A percentile compares a stretch with the other conserved stretches of the same genome.
Conservation (phyloP, 495 filamentous ascomycete genomes). For the Niebla homalea region DNA sequence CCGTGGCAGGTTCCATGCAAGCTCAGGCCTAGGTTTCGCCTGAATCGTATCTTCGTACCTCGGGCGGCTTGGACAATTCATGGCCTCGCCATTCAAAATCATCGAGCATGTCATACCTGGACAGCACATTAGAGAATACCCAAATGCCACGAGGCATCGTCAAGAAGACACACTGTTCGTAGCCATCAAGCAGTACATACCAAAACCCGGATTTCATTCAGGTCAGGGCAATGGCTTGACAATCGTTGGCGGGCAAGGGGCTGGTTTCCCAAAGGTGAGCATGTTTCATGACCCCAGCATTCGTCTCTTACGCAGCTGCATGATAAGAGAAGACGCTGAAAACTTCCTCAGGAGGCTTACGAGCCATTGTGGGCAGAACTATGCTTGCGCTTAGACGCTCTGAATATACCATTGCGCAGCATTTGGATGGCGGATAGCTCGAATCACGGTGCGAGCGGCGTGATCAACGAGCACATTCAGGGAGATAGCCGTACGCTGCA, state of each 20-base stretch:
- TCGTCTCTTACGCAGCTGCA: too few relatives aligned
- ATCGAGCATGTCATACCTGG: slow-evolving; percentile 34
- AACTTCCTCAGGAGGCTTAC: slow-evolving; percentile 45
- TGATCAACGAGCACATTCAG: slow-evolving; percentile 49
- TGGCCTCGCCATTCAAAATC: slow-evolving; percentile 14
- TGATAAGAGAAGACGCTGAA: too few relatives aligned
- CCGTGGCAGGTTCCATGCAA: too few relatives aligned
- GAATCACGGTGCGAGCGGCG: slow-evolving; percentile 52
- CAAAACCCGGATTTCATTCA: slow-evolving; percentile 32
- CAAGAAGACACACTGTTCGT: slow-evolving; percentile 37
- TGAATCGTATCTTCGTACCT: too few relatives aligned
- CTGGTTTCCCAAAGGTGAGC: slow-evolving; percentile 26
- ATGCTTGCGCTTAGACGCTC: slow-evolving; percentile 24
- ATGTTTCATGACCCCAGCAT: too few relatives aligned
- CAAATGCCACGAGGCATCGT: slow-evolving; percentile 24
- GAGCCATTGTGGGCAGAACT: slow-evolving; percentile 67
- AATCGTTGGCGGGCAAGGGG: slow-evolving; percentile 53
- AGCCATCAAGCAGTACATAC: slow-evolving; percentile 52
- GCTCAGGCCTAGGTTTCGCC: too few relatives aligned
- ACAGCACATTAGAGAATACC: slow-evolving; percentile 45
- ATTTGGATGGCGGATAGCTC: slow-evolving; percentile 68
- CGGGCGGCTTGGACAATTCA: too few relatives aligned
- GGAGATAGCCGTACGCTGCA: slow-evolving; percentile 48
- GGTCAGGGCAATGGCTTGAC: slow-evolving; percentile 46
- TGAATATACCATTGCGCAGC: slow-evolving; percentile 41